phyloP scores from a whole-genome alignment of 805 yeast species.

The Ogataea neopini region DNA sequence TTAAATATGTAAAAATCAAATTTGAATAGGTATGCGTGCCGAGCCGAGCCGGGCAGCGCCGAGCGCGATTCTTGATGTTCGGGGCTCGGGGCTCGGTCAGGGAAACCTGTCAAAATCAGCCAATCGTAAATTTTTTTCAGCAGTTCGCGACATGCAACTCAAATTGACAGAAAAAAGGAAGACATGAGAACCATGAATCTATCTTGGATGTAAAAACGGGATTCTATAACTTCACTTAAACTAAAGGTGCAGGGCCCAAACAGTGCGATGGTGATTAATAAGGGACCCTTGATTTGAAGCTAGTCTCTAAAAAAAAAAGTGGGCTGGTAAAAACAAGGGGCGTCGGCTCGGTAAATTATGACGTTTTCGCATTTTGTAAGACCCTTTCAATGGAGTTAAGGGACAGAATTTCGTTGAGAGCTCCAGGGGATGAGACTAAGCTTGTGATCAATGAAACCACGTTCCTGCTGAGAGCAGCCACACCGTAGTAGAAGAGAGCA shows the following conservation, averaged over 20 bases:
- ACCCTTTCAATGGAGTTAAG: conserved; percentile 4
- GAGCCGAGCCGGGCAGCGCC: too few species aligned
- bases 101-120: not conserved
- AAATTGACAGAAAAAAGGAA: not conserved
- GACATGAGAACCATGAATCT: not conserved
- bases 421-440: conserved; percentile 2
- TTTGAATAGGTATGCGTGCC: not conserved
- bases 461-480: conserved; percentile 7
- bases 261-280: not conserved
- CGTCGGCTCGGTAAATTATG: not conserved
- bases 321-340: not conserved
- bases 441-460: conserved; percentile 3
- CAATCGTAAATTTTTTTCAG: not conserved
- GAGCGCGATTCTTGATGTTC: too few species aligned
- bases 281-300: not conserved
- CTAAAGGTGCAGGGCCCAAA: not conserved
- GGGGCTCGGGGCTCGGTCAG: too few species aligned
- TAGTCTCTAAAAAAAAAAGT: not conserved
- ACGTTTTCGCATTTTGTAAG: conserved; percentile 1
- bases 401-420: conserved; percentile 1
- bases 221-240: not conserved
- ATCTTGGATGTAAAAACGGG: not conserved
- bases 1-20: not conserved
- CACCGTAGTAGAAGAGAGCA: conserved; percentile 11
- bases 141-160: not conserved